Percentiles rank a stretch among this genome's conserved stretches.
Evolutionary conservation across 1,284 basidiomycete species (phyloP).

Genomic region (Phellinidium pouzarii): DNA sequence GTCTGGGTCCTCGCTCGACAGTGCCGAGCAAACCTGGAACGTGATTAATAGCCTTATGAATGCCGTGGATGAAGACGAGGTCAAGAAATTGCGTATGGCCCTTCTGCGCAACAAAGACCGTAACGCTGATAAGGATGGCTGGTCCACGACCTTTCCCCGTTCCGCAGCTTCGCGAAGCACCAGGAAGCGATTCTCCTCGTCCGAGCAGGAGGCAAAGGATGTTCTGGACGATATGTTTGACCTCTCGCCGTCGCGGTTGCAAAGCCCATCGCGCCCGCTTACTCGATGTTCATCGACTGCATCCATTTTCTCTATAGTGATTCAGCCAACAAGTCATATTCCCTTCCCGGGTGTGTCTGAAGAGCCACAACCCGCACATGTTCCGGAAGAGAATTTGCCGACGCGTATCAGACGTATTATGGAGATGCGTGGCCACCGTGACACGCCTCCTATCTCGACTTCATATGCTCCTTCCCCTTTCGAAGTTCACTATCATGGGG

Average conservation of each 20-base stretch:
- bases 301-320: slow-evolving; percentile 15
- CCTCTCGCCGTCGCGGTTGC: neutral
- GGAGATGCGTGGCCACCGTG: neutral
- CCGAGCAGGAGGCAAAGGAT: neutral
- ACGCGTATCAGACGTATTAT: slow-evolving; percentile 12
- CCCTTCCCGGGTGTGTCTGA: slow-evolving; percentile 1
- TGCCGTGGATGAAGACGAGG: slow-evolving; percentile 4
- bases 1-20: slow-evolving; percentile 6
- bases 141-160: neutral
- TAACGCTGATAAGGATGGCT: neutral
- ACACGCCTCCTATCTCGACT: neutral
- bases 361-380: neutral
- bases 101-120: slow-evolving; percentile 1
- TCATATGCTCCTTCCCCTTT: neutral
- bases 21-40: slow-evolving; percentile 14
- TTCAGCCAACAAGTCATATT: slow-evolving; percentile 9
- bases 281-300: slow-evolving; percentile 12
- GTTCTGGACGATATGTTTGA: neutral
- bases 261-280: neutral
- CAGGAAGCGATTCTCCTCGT: neutral
- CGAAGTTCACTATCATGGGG: slow-evolving; percentile 8
- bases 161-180: neutral
- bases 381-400: slow-evolving; percentile 13
- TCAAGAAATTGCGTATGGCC: neutral
- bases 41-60: slow-evolving; percentile 12